phyloP scores from a whole-genome alignment of 2,329 filamentous ascomycete species.

The Aspergillus pseudonomiae region DNA sequence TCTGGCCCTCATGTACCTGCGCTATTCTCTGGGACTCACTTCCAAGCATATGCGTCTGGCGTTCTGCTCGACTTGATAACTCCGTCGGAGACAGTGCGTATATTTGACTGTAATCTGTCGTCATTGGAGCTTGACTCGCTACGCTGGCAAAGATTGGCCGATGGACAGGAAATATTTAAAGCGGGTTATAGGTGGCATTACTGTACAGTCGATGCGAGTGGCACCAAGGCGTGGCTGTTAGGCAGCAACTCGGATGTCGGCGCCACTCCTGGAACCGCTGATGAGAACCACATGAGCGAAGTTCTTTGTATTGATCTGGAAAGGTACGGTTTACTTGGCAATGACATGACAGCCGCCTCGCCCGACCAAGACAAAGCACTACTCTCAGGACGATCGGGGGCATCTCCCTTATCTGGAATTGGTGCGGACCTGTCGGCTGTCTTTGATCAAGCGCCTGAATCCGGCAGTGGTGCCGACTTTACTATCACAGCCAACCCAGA shows the following conservation, averaged over 20 bases:
- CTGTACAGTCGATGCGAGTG: constrained; percentile 91
- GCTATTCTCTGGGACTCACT: constrained; percentile 89
- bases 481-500: constrained; percentile 85
- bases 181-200: constrained; percentile 97
- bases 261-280: constrained; percentile 68
- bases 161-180: constrained; percentile 91
- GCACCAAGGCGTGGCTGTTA: constrained; percentile 95
- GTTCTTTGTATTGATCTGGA: constrained; percentile 92
- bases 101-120: constrained; percentile 86
- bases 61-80: constrained; percentile 93
- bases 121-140: constrained; percentile 83
- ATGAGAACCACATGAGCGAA: constrained; percentile 92
- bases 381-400: constrained; percentile 57
- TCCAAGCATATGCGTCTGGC: constrained; percentile 91
- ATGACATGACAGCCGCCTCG: constrained; percentile 65
- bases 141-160: constrained; percentile 92
- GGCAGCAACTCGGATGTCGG: constrained; percentile 79
- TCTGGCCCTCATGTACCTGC: constrained; percentile 84
- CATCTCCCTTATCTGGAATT: constrained; percentile 62
- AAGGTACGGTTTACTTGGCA: constrained; percentile 86
- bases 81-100: constrained; percentile 81
- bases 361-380: constrained; percentile 51
- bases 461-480: constrained; percentile 87
- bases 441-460: constrained; percentile 84
- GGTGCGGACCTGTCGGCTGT: constrained; percentile 83